Evolutionary conservation across 257 asterid species (phyloP).

Genomic region (Jacaranda mimosifolia): DNA sequence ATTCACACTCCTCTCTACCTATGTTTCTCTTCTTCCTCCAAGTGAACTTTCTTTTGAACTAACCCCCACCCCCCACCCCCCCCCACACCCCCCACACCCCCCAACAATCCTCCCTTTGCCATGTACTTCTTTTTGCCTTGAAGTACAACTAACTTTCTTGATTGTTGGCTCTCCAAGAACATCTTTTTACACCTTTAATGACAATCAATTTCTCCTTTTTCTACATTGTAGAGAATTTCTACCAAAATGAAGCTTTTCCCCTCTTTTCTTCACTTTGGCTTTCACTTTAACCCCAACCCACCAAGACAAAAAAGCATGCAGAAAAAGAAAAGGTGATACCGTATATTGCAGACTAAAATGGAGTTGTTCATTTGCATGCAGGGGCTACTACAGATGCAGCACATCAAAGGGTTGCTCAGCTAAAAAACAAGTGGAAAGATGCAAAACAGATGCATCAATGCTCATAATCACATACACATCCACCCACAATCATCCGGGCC

Average conservation of each 20-base stretch:
- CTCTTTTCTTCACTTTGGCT: not conserved
- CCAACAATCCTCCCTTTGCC: no score
- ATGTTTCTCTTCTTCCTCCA: not conserved
- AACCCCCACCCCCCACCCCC: no score
- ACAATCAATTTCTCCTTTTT: not conserved
- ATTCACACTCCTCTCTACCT: not conserved
- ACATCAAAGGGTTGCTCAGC: constrained; percentile 85
- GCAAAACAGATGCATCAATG: constrained; percentile 70
- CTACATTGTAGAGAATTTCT: no score
- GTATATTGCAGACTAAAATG: no score
- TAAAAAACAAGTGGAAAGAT: constrained; percentile 79
- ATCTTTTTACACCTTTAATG: constrained; percentile 9
- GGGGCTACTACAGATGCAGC: constrained; percentile 90
- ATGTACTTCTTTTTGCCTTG: constrained; percentile 27
- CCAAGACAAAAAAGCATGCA: not conserved
- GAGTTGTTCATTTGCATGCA: constrained; percentile 41
- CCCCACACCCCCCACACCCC: no score
- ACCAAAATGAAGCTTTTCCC: no score
- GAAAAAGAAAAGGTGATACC: not conserved
- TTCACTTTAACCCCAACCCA: not conserved
- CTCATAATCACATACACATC: constrained; percentile 79
- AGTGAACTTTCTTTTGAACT: no score
- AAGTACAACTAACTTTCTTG: constrained; percentile 19
- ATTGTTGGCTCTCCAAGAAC: not conserved
- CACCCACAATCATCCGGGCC: constrained; percentile 73